phyloP scores from a whole-genome alignment of 2,329 filamentous ascomycete species.

The Ophiostoma piceae region DNA sequence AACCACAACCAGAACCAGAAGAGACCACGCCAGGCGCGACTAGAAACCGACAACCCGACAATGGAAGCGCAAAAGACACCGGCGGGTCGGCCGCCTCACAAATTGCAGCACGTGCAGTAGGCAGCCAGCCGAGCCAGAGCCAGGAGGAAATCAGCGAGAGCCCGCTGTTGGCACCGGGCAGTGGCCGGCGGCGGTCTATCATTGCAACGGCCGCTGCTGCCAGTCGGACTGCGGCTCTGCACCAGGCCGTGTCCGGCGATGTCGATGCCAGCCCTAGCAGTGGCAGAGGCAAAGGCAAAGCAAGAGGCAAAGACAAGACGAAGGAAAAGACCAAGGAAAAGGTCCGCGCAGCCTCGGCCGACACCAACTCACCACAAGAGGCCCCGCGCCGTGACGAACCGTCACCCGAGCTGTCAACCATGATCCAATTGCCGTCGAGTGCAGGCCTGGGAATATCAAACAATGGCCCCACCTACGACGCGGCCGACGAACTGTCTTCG shows the following conservation, averaged over 20 bases:
- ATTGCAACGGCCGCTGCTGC: constrained; percentile 35
- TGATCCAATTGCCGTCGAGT: constrained; percentile 5
- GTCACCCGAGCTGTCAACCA: constrained; percentile 32
- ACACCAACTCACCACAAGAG: neutral
- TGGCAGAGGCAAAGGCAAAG: neutral
- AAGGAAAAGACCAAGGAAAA: neutral
- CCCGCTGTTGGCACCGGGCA: constrained; percentile 51
- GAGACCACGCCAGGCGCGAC: constrained; percentile 31
- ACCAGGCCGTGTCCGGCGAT: constrained; percentile 32
- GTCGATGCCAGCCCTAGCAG: neutral
- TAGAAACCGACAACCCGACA: constrained; percentile 41
- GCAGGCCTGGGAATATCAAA: neutral
- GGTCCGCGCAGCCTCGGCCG: neutral
- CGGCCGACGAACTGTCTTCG: constrained; percentile 34
- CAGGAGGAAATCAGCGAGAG: constrained; percentile 49
- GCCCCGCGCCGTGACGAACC: constrained; percentile 32
- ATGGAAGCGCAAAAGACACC: constrained; percentile 11
- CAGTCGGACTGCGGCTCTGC: constrained; percentile 36
- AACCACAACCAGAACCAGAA: neutral
- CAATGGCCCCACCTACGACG: constrained; percentile 23
- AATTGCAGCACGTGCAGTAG: neutral
- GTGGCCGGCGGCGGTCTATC: constrained; percentile 45
- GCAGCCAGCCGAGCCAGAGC: constrained; percentile 24
- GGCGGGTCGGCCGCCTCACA: neutral
- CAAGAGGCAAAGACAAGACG: neutral